Evolutionary conservation across 2,329 filamentous ascomycete genomes (phyloP).

Genomic region (Pseudonectria foliicola): DNA sequence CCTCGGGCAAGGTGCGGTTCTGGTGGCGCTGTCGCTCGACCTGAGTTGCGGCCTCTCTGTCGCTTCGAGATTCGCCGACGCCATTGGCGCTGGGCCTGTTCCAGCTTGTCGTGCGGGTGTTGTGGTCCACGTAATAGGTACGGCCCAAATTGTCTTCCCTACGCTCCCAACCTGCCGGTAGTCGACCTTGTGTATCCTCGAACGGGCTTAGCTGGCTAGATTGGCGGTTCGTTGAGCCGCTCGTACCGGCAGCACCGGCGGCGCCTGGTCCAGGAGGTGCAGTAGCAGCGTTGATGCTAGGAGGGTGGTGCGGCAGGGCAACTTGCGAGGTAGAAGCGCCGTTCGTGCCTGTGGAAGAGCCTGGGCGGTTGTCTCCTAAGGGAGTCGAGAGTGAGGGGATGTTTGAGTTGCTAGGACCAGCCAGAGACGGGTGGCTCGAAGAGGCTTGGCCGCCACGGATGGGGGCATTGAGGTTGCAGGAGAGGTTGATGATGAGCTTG

Average conservation of each 20-base stretch:
- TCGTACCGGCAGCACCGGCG: constrained; percentile 20
- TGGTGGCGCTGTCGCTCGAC: constrained; percentile 90
- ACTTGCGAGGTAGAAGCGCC: constrained; percentile 35
- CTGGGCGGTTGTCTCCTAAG: constrained; percentile 40
- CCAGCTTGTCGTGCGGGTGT: constrained; percentile 95
- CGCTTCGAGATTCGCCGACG: constrained; percentile 61
- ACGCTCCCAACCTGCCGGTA: constrained; percentile 92
- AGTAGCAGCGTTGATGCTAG: constrained; percentile 37
- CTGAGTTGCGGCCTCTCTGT: constrained; percentile 85
- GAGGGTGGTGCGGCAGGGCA: constrained; percentile 38
- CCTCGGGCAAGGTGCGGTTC: constrained; percentile 90
- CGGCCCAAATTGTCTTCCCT: constrained; percentile 90
- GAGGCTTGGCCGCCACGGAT: constrained; percentile 45
- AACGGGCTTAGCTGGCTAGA: constrained; percentile 69
- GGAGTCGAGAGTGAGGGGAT: constrained; percentile 38
- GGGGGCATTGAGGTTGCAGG: constrained; percentile 75
- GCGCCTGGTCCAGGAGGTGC: constrained; percentile 10
- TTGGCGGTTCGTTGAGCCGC: constrained; percentile 26
- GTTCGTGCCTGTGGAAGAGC: constrained; percentile 44
- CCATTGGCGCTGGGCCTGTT: constrained; percentile 77
- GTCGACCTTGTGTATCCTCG: constrained; percentile 86
- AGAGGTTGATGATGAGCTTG: constrained; percentile 93
- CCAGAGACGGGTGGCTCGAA: constrained; percentile 39
- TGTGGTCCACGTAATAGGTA: constrained; percentile 98
- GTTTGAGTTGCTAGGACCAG: constrained; percentile 36